Evolutionary conservation across 2,329 filamentous ascomycete species (phyloP), one percentile per base, ranked within the genome.

Genomic region (Zasmidium cellare): DNA sequence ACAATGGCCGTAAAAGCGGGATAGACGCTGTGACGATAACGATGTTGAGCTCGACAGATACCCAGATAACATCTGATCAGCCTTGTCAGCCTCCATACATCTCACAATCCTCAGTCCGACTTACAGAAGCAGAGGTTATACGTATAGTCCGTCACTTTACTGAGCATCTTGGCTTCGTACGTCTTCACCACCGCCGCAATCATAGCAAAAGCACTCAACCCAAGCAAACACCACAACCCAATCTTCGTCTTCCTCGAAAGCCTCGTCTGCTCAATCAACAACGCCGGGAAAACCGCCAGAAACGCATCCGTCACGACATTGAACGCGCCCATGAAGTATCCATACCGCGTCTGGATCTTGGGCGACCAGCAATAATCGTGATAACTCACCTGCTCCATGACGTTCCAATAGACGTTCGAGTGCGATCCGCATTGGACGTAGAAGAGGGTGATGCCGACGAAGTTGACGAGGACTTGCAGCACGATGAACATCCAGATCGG

Each of bases 1-100:
- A 68, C 1, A 71, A 55, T 2, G 67, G 66, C 14, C 70, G 64
- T 1, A 72, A 54, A 3, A 71, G 56, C 2, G 70, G 69, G 3
- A 71, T 61, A 0, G 69, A 69, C 9, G 69, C 64, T 22, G 66
- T 62, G 31, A 71, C 68, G 38, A 72, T 70, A 49, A 72, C 69
- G 22, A 70, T 79, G 56, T 71, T 71, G 35, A 71, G 62, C 54
- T 72, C 70, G 51, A 72, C 58, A 2, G 64, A 64, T 12, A 71
- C 58, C 62, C 67, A 68, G 38, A 69, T 63, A 1, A 69, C 61
- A 47, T 67, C 35, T 41, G 16, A 3, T 41, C 5, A 14, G 35
- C 5, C 6, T 14, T 5, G 35, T 41, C 16, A 41, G 35, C 11
- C n/a, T 9, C 5, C 7, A 41, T n/a, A 14, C 35, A 16, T 41